These are phyloP conservation scores for Candida xiaguanensis DNA, from an alignment of 805 yeast genomes.

Conservation along the genomic window DNA sequence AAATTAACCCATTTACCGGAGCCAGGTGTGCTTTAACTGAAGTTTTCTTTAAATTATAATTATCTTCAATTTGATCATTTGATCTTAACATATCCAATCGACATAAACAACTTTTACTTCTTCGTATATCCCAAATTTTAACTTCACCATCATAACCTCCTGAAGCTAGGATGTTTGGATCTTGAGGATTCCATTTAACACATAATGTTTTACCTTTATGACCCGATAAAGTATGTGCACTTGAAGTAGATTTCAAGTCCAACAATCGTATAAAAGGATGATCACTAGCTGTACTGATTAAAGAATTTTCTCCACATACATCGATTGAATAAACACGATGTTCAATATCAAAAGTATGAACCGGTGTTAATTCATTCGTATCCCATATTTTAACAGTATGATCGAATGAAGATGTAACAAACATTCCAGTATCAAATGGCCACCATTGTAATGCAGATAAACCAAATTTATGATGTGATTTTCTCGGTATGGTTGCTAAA, in stretches of 20 bases:
- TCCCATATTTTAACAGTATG: conserved; percentile 79
- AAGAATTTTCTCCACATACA: conserved; percentile 39
- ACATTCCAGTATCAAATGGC: conserved; percentile 85
- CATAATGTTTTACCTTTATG: conserved; percentile 54
- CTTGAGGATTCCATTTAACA: conserved; percentile 73
- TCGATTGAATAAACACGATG: conserved; percentile 67
- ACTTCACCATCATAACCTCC: conserved; percentile 83
- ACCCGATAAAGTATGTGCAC: conserved; percentile 68
- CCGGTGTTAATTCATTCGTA: conserved; percentile 60
- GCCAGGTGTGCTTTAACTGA: conserved; percentile 68
- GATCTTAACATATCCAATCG: conserved; percentile 57
- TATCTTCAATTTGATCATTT: conserved; percentile 13
- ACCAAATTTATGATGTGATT: conserved; percentile 61
- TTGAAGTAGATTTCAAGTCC: conserved; percentile 70
- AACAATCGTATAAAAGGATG: conserved; percentile 64
- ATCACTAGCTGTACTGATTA: conserved; percentile 70
- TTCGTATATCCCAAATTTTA: conserved; percentile 81
- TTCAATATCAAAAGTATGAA: conserved; percentile 60
- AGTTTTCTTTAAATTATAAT: conserved; percentile 23
- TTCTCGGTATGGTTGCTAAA: conserved; percentile 35
- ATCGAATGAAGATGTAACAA: conserved; percentile 79
- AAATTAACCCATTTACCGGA: conserved; percentile 72
- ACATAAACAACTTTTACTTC: conserved; percentile 60
- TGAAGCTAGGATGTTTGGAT: conserved; percentile 60
- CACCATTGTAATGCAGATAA: conserved; percentile 80